Evolutionary conservation across 2,329 filamentous ascomycete species (phyloP).

Genomic region (Monosporascus cannonballus): DNA sequence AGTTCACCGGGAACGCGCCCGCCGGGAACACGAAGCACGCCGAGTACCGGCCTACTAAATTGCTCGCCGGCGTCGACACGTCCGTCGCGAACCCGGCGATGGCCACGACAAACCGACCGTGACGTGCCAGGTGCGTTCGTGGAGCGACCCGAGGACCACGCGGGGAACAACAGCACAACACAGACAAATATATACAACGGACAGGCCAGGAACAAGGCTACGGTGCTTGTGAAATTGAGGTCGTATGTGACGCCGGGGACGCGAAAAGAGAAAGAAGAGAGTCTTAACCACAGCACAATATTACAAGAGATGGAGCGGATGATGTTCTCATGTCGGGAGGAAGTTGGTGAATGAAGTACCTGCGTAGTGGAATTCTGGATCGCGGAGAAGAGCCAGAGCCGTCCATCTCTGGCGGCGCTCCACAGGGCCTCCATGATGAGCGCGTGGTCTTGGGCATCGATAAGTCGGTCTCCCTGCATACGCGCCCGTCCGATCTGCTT

Average conservation of each 20-base stretch:
- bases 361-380: slow-evolving; percentile 32
- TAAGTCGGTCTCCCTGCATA: slow-evolving; percentile 14
- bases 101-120: slow-evolving; percentile 33
- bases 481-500: slow-evolving; percentile 31
- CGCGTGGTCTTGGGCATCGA: slow-evolving; percentile 16
- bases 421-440: slow-evolving; percentile 39
- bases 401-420: slow-evolving; percentile 39
- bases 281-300: background rate
- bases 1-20: slow-evolving; percentile 38
- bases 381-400: slow-evolving; percentile 44
- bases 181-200: slow-evolving; percentile 47
- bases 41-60: slow-evolving; percentile 33
- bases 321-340: slow-evolving; percentile 25
- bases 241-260: slow-evolving; percentile 39
- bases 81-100: slow-evolving; percentile 33
- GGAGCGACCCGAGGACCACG: slow-evolving; percentile 42
- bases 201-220: slow-evolving; percentile 46
- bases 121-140: slow-evolving; percentile 45
- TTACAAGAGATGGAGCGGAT: no score
- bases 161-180: slow-evolving; percentile 37
- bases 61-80: slow-evolving; percentile 26
- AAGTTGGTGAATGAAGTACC: slow-evolving; percentile 24
- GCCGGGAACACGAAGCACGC: slow-evolving; percentile 35
- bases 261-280: slow-evolving; percentile 16
- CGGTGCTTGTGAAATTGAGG: slow-evolving; percentile 40